Evolutionary conservation across 2,329 filamentous ascomycete genomes (phyloP).

Genomic region (Aureobasidium sp.): DNA sequence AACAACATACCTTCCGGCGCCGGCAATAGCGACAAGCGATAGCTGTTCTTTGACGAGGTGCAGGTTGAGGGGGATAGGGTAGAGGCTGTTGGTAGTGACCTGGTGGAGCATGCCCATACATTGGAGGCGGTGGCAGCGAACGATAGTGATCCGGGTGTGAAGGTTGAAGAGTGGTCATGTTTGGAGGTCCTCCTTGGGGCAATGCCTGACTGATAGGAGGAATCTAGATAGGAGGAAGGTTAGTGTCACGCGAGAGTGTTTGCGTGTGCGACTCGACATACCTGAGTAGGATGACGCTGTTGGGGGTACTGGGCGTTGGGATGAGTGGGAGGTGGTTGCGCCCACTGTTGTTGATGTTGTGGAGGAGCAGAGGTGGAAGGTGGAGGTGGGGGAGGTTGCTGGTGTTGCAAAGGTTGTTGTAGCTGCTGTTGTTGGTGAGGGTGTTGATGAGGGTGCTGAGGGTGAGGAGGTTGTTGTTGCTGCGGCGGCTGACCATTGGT

Average conservation of each 20-base stretch:
- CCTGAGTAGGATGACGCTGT: conserved; percentile 24
- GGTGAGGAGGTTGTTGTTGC: conserved; percentile 19
- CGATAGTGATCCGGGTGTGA: conserved; percentile 40
- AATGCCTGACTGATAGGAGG: conserved; percentile 29
- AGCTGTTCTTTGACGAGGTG: conserved; percentile 54
- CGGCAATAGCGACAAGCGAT: conserved; percentile 56
- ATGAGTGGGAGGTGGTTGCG: conserved; percentile 26
- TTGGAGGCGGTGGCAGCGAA: conserved; percentile 38
- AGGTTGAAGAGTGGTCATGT: conserved; percentile 41
- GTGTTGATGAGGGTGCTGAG: conserved; percentile 20
- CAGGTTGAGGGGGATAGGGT: conserved; percentile 40
- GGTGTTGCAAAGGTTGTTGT: conserved; percentile 8
- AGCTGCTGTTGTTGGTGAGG: conserved; percentile 18
- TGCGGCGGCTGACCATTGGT: conserved; percentile 18
- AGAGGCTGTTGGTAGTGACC: conserved; percentile 35
- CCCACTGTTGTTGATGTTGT: conserved; percentile 15
- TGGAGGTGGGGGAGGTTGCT: conserved; percentile 23
- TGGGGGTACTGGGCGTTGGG: conserved; percentile 29
- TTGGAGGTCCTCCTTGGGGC: conserved; percentile 29
- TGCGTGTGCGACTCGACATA: conserved; percentile 16
- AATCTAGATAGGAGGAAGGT: conserved; percentile 24
- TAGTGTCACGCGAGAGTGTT: conserved; percentile 8
- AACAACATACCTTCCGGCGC: conserved; percentile 47
- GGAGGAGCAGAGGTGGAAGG: conserved; percentile 17
- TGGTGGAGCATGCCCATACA: conserved; percentile 37